These are phyloP conservation scores for Diplodia seriata DNA, from an alignment of 2,329 filamentous ascomycete genomes.

Conservation along the genomic window DNA sequence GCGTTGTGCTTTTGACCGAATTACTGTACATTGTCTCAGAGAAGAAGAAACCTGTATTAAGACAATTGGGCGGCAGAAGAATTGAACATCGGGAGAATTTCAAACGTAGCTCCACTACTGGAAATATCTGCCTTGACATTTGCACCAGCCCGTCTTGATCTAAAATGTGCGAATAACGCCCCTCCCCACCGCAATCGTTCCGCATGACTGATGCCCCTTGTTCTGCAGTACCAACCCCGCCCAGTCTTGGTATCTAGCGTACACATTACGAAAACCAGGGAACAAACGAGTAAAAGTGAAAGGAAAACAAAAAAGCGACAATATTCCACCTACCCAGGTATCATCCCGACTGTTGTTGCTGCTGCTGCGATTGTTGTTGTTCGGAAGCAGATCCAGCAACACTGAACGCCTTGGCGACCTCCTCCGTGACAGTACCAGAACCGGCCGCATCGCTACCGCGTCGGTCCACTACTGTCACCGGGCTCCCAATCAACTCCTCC, in stretches of 20 bases:
- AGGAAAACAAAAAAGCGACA: background rate
- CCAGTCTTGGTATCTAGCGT: slow-evolving; percentile 22
- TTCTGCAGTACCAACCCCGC: slow-evolving; percentile 10
- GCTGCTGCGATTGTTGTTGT: background rate
- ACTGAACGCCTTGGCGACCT: slow-evolving; percentile 8
- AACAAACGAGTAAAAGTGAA: background rate
- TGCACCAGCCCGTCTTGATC: background rate
- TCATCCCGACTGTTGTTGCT: background rate
- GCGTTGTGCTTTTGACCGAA: background rate
- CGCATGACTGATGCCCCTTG: background rate
- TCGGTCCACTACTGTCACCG: background rate
- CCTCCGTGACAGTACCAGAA: background rate
- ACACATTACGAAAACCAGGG: background rate
- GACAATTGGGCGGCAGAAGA: background rate
- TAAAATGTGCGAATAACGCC: slow-evolving; percentile 5
- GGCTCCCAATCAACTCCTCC: slow-evolving; percentile 17
- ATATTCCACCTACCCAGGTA: background rate
- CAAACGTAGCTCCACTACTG: background rate
- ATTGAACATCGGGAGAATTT: background rate
- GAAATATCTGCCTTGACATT: background rate
- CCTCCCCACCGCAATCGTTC: too few relatives aligned
- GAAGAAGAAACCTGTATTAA: background rate
- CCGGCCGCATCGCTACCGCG: background rate
- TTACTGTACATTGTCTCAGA: background rate
- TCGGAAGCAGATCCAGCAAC: background rate